These are phyloP conservation scores for Lagenaria siceraria DNA, from an alignment of 306 rosid species.

Conservation along the genomic window DNA sequence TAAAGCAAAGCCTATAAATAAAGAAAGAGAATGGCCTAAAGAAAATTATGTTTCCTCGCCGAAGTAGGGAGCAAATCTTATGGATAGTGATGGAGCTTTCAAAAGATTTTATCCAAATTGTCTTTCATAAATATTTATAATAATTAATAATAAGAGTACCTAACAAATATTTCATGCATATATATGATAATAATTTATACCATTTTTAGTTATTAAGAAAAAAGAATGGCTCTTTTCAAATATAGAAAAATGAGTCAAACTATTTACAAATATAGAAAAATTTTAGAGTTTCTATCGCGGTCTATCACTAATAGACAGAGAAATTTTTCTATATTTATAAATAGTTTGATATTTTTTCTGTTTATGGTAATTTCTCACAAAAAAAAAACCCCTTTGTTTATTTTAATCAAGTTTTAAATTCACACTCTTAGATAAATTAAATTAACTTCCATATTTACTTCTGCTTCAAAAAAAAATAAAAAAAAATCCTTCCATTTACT, in stretches of 20 bases:
- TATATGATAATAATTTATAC: neutral
- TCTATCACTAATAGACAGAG: too few species aligned
- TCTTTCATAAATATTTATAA: neutral
- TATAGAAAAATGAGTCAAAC: too few species aligned
- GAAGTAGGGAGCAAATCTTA: constrained; percentile 1
- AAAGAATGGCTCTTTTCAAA: too few species aligned
- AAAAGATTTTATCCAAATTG: neutral
- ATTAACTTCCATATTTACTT: neutral
- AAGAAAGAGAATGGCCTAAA: neutral
- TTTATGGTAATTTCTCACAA: too few species aligned
- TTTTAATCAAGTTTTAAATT: neutral
- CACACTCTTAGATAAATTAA: neutral
- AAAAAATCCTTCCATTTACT: too few species aligned
- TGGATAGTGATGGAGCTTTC: neutral
- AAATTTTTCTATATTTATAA: too few species aligned
- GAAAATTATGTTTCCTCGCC: neutral
- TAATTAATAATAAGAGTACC: neutral
- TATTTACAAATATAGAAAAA: too few species aligned
- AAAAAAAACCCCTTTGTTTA: neutral
- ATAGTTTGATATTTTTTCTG: too few species aligned
- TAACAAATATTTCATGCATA: neutral
- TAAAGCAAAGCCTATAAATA: neutral
- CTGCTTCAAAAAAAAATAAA: too few species aligned
- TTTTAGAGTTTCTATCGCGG: too few species aligned
- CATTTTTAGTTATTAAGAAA: neutral